These are phyloP conservation scores for Amphirosellinia nigrospora DNA, from an alignment of 495 filamentous ascomycete genomes.

Conservation along the genomic window DNA sequence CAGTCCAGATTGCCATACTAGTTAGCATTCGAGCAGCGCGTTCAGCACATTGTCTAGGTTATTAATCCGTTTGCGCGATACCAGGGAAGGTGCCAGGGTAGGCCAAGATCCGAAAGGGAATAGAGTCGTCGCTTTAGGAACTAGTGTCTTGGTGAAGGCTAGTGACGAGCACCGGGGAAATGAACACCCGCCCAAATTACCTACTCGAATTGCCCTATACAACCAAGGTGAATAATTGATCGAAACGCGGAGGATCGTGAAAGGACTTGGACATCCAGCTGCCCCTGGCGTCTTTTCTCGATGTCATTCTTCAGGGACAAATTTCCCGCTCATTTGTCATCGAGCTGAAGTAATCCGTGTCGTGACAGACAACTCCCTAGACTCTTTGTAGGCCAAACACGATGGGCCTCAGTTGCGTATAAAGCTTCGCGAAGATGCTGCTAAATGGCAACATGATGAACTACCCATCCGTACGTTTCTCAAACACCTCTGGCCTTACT, in stretches of 20 bases:
- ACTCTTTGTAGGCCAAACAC: background rate
- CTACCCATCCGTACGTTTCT: background rate
- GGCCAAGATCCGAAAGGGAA: background rate
- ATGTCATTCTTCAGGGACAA: background rate
- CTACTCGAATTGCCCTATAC: background rate
- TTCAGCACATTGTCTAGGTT: conserved; percentile 3
- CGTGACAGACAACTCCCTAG: background rate
- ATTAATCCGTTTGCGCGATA: background rate
- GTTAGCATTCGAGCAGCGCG: background rate
- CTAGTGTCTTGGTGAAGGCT: conserved; percentile 2
- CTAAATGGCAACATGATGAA: background rate
- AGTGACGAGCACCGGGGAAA: background rate
- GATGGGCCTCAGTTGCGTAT: background rate
- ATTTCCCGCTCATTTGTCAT: conserved; percentile 32
- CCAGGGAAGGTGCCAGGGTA: background rate
- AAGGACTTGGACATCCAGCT: background rate
- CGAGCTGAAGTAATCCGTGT: conserved; percentile 20
- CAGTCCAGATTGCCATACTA: background rate
- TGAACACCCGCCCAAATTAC: background rate
- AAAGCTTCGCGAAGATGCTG: conserved; percentile 7
- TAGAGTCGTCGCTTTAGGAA: background rate
- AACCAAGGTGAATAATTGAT: conserved; percentile 1
- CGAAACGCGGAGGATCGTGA: background rate
- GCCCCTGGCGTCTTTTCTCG: background rate
- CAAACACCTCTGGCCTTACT: background rate